Evolutionary conservation across 177 flowering plant genomes (phyloP).

Genomic region (Vitis hybrid): DNA sequence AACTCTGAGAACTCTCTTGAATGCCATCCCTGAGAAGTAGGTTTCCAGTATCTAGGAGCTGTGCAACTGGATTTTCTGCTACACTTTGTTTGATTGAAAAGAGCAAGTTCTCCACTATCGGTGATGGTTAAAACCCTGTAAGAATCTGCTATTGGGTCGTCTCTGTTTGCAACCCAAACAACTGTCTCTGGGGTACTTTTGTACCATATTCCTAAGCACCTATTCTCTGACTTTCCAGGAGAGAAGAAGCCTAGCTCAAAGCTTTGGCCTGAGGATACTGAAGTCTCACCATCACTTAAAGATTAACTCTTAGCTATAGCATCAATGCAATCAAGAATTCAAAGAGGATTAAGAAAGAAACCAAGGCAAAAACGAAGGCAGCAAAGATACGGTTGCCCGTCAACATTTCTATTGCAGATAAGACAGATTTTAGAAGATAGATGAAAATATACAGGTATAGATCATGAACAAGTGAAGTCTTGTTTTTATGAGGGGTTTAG

Average conservation of each 20-base stretch:
- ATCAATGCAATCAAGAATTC: conserved; percentile 9
- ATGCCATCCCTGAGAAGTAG: not conserved
- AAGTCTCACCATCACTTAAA: conserved; percentile 7
- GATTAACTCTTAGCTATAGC: not conserved
- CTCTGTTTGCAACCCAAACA: conserved; percentile 25
- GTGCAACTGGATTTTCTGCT: no score
- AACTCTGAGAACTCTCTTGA: not conserved
- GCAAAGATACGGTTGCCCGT: accelerated
- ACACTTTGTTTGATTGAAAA: not conserved
- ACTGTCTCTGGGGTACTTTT: conserved; percentile 13
- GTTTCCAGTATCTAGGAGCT: no score
- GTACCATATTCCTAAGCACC: conserved; percentile 31
- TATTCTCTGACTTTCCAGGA: conserved; percentile 11
- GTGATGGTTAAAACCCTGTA: no score
- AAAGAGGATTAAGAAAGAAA: not conserved
- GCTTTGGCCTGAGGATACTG: conserved; percentile 11
- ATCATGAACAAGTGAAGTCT: no score
- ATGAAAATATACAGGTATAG: no score
- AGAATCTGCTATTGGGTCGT: no score
- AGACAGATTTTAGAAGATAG: no score
- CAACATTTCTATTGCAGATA: no score
- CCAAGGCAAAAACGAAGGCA: no score
- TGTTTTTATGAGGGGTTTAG: no score
- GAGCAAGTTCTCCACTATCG: not conserved
- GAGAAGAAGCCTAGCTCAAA: conserved; percentile 30